Base-by-base conservation (phyloP, 805 yeast genomes). In the Barnettozyma sp. region DNA sequence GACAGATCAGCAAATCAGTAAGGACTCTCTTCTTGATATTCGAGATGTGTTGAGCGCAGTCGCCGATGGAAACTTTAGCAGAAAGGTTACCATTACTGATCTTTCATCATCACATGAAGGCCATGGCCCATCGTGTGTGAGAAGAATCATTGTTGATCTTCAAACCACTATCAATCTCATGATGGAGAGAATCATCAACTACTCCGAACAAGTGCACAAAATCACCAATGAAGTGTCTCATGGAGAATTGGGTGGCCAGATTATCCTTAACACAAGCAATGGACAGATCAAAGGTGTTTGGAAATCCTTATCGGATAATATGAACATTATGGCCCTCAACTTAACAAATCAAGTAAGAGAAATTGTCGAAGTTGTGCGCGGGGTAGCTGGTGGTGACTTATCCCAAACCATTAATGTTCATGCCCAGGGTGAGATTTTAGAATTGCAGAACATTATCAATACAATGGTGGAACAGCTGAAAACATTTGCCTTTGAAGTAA, bases 181-280 rank as follows among this genome's bases (percentile, higher is more conserved):
- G 95, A 82, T 84, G 84, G 86, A 80, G 51, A 94, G 83, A 55
- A 71, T 83, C 49, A 66, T 84, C 48, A 78, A 81, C 19, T 38
- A 29, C 36, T 45, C 40, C 6, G 90, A 90, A 45, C 90, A 82
- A 55, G 63, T 82, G 44, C 16, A 31, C 15, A 76, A 84, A 41
- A 83, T 85, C 18, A 92, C 95, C 25, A 83, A 88, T 13, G 94
- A 85, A 48, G 95, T 85, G 15, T 90, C 94, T 21, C 82, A 83
- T 49, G 95, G 95, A 47, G 83, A 83, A 44, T 67, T 85, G 26
- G 95, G 95, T 46, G 95, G 95, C 25, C 92, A 82, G 54, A 94
- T 90, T 26, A 82, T 79, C 43, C 79, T 78, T 43, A 79, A 77
- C 35, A 90, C 88, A n/a, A 27, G 26, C 5, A 20, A 33, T 12